A percentile compares a stretch with the other conserved stretches of the same genome.
Evolutionary conservation across 2,329 filamentous ascomycete species (phyloP).

Genomic region (Diplodia seriata): DNA sequence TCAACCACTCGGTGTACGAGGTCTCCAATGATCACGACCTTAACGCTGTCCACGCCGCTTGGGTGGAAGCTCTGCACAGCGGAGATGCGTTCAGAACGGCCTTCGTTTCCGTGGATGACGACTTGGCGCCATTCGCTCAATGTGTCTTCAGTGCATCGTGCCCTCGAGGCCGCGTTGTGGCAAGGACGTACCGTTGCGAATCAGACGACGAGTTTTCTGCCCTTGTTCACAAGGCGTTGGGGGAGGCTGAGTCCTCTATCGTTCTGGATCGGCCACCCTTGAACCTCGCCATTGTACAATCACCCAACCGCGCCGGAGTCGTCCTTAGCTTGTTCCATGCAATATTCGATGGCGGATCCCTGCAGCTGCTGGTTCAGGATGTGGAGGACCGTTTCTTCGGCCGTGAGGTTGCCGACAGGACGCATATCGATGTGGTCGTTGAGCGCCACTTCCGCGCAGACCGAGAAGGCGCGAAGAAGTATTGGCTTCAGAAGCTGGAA

Average conservation of each 20-base stretch:
- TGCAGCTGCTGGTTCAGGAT: constrained; percentile 70
- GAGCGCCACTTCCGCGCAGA: constrained; percentile 58
- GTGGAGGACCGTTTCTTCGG: constrained; percentile 64
- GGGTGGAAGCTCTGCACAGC: constrained; percentile 18
- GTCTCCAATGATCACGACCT: constrained; percentile 4
- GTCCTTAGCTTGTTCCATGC: constrained; percentile 71
- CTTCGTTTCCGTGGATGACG: constrained; percentile 30
- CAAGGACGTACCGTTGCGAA: not conserved
- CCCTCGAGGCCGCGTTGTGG: constrained; percentile 1
- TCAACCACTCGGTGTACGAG: constrained; percentile 32
- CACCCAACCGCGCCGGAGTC: constrained; percentile 41
- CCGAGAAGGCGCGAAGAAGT: constrained; percentile 59
- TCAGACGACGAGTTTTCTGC: constrained; percentile 6
- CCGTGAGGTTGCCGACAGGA: constrained; percentile 52
- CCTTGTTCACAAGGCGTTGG: constrained; percentile 17
- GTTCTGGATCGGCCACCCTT: constrained; percentile 17
- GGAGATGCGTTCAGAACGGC: constrained; percentile 25
- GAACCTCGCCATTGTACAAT: constrained; percentile 33
- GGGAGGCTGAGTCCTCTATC: constrained; percentile 26
- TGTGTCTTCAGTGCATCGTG: constrained; percentile 23
- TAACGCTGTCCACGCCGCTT: constrained; percentile 17
- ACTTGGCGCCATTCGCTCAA: constrained; percentile 31
- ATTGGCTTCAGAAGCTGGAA: constrained; percentile 67
- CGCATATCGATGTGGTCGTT: constrained; percentile 68
- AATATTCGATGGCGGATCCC: constrained; percentile 80